phyloP scores from a whole-genome alignment of 2,329 filamentous ascomycete genomes.

The Rachicladosporium sp. region DNA sequence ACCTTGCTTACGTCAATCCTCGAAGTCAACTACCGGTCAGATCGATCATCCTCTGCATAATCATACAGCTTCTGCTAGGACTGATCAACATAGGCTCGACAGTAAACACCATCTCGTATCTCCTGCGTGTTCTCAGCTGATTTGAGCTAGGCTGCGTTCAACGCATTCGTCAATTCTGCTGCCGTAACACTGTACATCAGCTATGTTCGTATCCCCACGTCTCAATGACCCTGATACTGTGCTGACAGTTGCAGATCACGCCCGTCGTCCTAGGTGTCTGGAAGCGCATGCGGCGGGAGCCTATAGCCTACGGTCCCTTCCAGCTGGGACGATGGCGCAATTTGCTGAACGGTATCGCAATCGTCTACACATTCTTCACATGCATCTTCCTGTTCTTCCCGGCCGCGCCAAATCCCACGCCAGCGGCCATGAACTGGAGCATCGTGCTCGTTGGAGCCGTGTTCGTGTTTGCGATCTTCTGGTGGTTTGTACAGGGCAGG shows the following conservation, averaged over 20 bases:
- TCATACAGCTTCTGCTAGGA: slow-evolving; percentile 9
- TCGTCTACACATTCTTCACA: too few species aligned
- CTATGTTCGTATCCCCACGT: slow-evolving; percentile 1
- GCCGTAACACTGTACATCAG: slow-evolving; percentile 1
- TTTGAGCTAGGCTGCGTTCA: slow-evolving; percentile 6
- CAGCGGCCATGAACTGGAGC: too few species aligned
- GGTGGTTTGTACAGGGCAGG: too few species aligned
- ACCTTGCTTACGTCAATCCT: slow-evolving; percentile 7
- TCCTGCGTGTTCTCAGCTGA: too few species aligned
- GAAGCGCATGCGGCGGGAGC: slow-evolving; percentile 5
- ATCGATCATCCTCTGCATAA: slow-evolving; percentile 8
- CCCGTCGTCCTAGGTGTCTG: slow-evolving; percentile 7
- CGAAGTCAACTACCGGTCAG: slow-evolving; percentile 2
- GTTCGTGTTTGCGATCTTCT: too few species aligned
- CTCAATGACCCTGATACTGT: background rate
- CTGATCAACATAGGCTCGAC: slow-evolving; percentile 13
- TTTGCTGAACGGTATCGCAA: slow-evolving; percentile 1
- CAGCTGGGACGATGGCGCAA: slow-evolving; percentile 4
- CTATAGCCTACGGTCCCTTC: slow-evolving; percentile 5
- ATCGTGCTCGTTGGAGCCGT: too few species aligned
- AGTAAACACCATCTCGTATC: too few species aligned
- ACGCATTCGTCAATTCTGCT: slow-evolving; percentile 8
- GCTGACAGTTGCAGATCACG: slow-evolving; percentile 3
- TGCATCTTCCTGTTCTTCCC: too few species aligned
- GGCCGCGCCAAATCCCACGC: too few species aligned